Evolutionary conservation across 192 early-diverging fungal genomes (phyloP).

Genomic region (Coemansia sp.): DNA sequence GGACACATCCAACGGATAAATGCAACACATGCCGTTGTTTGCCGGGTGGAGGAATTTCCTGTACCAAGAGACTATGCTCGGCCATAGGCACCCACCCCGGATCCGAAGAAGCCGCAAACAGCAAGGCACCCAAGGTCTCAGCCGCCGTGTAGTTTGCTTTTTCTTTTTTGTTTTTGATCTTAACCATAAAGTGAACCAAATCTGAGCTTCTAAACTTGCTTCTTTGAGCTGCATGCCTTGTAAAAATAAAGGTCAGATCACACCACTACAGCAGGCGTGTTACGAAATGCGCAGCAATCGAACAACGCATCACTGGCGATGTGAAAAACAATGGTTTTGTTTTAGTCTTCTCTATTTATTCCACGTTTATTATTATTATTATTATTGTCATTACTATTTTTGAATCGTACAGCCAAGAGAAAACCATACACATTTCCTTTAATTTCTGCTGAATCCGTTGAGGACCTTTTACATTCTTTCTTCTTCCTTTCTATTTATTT

Average conservation of each 20-base stretch:
- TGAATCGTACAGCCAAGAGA: neutral
- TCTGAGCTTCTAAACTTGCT: neutral
- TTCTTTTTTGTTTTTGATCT: neutral
- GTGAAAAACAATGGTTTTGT: neutral
- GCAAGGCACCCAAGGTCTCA: neutral
- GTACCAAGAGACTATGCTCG: slow-evolving; percentile 46
- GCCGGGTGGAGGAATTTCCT: slow-evolving; percentile 23
- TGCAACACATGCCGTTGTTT: slow-evolving; percentile 49
- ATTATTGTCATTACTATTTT: slow-evolving; percentile 10
- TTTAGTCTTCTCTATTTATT: neutral
- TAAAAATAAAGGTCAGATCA: neutral
- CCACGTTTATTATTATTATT: slow-evolving; percentile 10
- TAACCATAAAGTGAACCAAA: neutral
- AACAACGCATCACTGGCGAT: neutral
- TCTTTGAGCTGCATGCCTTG: neutral
- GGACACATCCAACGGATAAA: slow-evolving; percentile 25
- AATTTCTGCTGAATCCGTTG: slow-evolving; percentile 1
- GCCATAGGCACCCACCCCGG: neutral
- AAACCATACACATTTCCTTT: neutral
- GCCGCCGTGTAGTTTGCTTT: neutral
- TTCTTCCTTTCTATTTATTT: neutral
- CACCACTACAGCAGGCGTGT: neutral
- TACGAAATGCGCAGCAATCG: slow-evolving; percentile 35
- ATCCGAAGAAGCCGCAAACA: slow-evolving; percentile 1
- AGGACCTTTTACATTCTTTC: neutral